Conservation (phyloP, 2,329 filamentous ascomycete species). For the Aspergillus pseudoglaucus region DNA sequence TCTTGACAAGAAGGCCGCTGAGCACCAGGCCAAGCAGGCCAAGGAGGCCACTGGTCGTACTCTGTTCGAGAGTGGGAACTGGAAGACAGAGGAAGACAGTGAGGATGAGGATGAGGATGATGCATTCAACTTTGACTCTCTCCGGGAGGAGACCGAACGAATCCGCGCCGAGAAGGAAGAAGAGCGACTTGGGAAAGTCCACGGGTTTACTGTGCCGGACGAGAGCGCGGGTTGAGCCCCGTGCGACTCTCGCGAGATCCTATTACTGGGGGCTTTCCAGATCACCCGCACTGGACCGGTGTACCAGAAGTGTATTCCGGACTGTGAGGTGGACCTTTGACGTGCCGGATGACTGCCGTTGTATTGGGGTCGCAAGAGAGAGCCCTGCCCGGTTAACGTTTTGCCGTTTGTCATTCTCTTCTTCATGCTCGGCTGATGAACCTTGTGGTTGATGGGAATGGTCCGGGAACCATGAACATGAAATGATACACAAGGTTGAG, state of each 20-base stretch:
- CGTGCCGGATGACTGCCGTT: conserved; percentile 7
- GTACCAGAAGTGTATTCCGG: conserved; percentile 12
- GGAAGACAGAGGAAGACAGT: conserved; percentile 62
- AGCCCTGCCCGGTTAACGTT: conserved; percentile 18
- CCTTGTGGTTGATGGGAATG: conserved; percentile 5
- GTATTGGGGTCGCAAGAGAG: conserved; percentile 18
- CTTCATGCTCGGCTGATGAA: conserved; percentile 5
- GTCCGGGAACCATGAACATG: conserved; percentile 8
- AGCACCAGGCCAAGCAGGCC: conserved; percentile 79
- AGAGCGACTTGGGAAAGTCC: conserved; percentile 49
- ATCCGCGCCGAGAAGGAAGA: conserved; percentile 70
- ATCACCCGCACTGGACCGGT: conserved; percentile 17
- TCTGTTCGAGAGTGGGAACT: conserved; percentile 94
- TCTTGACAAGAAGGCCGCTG: conserved; percentile 89
- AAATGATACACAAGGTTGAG: conserved; percentile 15
- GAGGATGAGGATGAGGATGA: conserved; percentile 55
- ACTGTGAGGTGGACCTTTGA: conserved; percentile 15
- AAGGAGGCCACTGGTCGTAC: conserved; percentile 95
- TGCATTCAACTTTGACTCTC: conserved; percentile 71
- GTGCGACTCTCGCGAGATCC: conserved; percentile 13
- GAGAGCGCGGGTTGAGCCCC: conserved; percentile 23
- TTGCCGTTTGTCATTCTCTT: conserved; percentile 11
- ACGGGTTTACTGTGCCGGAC: conserved; percentile 18
- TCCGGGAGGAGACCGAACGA: conserved; percentile 79
- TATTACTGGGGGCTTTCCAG: conserved; percentile 22